A percentile compares a stretch with the other conserved stretches of the same genome.
Conservation (phyloP, 2,329 filamentous ascomycete genomes). For the Magnaporthiopsis rhizophila region DNA sequence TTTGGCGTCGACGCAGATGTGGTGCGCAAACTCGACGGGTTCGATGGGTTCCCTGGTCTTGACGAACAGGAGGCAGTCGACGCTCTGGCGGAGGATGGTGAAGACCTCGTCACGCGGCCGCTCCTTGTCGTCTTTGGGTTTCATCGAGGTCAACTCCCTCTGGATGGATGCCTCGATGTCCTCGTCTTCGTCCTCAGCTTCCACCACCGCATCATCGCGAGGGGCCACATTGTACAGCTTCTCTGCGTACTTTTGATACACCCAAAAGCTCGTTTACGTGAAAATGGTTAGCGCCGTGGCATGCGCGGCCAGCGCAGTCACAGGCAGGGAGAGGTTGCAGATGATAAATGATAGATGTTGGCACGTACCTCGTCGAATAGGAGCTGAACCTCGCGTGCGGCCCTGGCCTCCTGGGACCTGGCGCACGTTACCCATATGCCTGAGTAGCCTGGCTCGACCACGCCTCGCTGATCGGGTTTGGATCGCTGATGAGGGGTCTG, state of each 20-base stretch:
- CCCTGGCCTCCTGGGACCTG: slow-evolving; percentile 61
- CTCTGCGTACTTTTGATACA: slow-evolving; percentile 53
- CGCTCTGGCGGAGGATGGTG: slow-evolving; percentile 41
- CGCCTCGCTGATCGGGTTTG: slow-evolving; percentile 36
- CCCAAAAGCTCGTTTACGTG: neutral
- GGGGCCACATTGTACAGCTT: slow-evolving; percentile 46
- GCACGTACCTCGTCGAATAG: slow-evolving; percentile 57
- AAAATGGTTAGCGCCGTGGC: slow-evolving; percentile 11
- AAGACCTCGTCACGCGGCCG: slow-evolving; percentile 33
- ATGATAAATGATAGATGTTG: neutral
- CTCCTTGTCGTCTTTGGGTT: slow-evolving; percentile 25
- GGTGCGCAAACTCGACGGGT: slow-evolving; percentile 43
- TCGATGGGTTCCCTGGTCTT: slow-evolving; percentile 47
- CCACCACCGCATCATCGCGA: slow-evolving; percentile 25
- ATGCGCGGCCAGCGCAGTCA: neutral
- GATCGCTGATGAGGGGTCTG: slow-evolving; percentile 50
- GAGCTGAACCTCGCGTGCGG: slow-evolving; percentile 56
- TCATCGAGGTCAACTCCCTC: slow-evolving; percentile 61
- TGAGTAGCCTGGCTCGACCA: slow-evolving; percentile 58
- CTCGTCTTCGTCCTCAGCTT: slow-evolving; percentile 36
- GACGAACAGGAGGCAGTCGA: slow-evolving; percentile 59
- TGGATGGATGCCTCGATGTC: slow-evolving; percentile 69
- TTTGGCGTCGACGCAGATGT: slow-evolving; percentile 48
- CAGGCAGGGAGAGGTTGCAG: neutral
- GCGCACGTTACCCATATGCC: slow-evolving; percentile 76